Evolutionary conservation across 176 grass and related monocot genomes (phyloP).

Genomic region (Juncus inflexus): DNA sequence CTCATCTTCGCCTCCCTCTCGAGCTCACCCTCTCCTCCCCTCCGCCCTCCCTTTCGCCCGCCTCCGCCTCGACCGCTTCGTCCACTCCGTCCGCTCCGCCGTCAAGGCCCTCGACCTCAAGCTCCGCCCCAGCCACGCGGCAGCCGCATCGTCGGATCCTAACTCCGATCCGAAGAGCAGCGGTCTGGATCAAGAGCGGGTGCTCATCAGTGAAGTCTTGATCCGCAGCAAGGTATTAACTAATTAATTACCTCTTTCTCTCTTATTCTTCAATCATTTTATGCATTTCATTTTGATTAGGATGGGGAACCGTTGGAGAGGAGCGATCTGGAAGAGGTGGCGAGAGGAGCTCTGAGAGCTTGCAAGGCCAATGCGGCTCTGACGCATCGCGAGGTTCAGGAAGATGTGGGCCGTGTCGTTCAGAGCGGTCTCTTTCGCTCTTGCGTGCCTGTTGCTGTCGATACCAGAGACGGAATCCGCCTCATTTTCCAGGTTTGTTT

Average conservation of each 20-base stretch:
- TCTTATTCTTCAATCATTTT: too few species aligned
- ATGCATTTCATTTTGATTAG: background rate
- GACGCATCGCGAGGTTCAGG: slow-evolving; percentile 87
- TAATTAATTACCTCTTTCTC: too few species aligned
- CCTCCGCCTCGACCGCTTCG: slow-evolving; percentile 40
- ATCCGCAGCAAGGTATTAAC: slow-evolving; percentile 44
- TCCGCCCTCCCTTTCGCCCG: slow-evolving; percentile 69
- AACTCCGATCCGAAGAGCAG: slow-evolving; percentile 25
- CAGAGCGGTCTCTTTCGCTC: slow-evolving; percentile 73
- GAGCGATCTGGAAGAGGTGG: slow-evolving; percentile 68
- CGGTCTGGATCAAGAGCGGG: slow-evolving; percentile 51
- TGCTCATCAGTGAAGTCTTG: slow-evolving; percentile 83
- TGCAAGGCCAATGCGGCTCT: slow-evolving; percentile 88
- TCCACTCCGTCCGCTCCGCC: slow-evolving; percentile 26
- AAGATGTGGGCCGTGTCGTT: slow-evolving; percentile 82
- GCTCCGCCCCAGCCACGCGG: slow-evolving; percentile 16
- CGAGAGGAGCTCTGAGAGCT: slow-evolving; percentile 45
- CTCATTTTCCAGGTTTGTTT: slow-evolving; percentile 65
- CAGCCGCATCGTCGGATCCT: slow-evolving; percentile 7
- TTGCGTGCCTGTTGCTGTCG: slow-evolving; percentile 84
- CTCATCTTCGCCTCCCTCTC: background rate
- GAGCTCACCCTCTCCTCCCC: slow-evolving; percentile 32
- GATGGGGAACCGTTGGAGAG: slow-evolving; percentile 79
- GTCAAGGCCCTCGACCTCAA: background rate
- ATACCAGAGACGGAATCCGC: slow-evolving; percentile 87